Conservation (phyloP, 805 yeast species). For the Saitoella complicata region DNA sequence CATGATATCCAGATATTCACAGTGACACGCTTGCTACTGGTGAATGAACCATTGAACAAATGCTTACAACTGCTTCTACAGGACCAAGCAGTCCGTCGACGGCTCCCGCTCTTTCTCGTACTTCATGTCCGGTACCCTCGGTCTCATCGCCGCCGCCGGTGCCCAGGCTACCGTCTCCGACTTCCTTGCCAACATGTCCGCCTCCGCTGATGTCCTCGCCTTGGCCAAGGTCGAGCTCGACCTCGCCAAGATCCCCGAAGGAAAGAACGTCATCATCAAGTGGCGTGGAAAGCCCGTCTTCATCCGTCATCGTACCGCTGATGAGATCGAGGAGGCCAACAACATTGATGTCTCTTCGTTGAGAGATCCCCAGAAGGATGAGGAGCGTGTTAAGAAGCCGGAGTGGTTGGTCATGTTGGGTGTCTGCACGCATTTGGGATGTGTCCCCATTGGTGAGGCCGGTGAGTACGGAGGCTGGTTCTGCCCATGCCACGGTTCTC, state of each 20-base stretch:
- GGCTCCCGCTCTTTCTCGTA: constrained; percentile 75
- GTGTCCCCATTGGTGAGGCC: constrained; percentile 99
- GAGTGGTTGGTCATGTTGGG: constrained; percentile 99
- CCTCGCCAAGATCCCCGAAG: constrained; percentile 83
- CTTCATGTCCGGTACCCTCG: constrained; percentile 94
- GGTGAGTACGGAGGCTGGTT: constrained; percentile 99
- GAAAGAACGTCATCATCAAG: constrained; percentile 94
- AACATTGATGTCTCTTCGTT: constrained; percentile 53
- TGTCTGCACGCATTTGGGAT: constrained; percentile 98
- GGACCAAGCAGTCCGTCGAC: constrained; percentile 53
- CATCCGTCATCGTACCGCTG: constrained; percentile 93
- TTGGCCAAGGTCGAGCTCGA: constrained; percentile 99
- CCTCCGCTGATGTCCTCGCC: constrained; percentile 97
- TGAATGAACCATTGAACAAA: no score
- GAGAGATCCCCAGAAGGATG: constrained; percentile 89
- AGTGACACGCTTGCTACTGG: no score
- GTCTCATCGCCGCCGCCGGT: constrained; percentile 73
- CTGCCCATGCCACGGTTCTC: constrained; percentile 99
- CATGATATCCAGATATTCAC: no score
- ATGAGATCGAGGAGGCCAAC: constrained; percentile 91
- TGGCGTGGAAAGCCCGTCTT: constrained; percentile 99
- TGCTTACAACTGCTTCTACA: constrained; percentile 32
- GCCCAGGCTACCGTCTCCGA: constrained; percentile 69
- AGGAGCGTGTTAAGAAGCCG: constrained; percentile 89
- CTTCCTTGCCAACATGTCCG: constrained; percentile 84